These are phyloP conservation scores for Nelumbo lutea DNA, from an alignment of 164 flowering plant genomes.

Conservation along the genomic window DNA sequence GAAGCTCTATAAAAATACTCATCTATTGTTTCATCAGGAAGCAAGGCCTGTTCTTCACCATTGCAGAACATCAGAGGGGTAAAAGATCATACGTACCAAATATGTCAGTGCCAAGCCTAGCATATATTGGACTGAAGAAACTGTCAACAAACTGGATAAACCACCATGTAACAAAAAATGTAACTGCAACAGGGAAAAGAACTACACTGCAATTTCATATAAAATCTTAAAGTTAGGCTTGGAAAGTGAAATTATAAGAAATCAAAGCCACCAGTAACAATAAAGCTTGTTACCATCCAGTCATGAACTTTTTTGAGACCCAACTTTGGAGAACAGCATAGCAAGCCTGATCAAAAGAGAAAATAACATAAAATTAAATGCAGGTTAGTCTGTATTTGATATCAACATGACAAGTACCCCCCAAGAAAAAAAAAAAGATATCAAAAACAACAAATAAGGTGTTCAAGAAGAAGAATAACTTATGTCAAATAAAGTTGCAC, in stretches of 20 bases:
- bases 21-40: no score
- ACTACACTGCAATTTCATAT: constrained; percentile 46
- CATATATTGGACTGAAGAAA: constrained; percentile 87
- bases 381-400: neutral
- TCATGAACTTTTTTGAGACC: constrained; percentile 89
- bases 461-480: no score
- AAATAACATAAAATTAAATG: neutral
- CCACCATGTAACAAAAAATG: constrained; percentile 64
- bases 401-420: neutral
- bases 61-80: neutral
- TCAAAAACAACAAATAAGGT: neutral
- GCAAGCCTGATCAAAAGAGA: constrained; percentile 58
- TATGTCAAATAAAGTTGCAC: no score
- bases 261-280: no score
- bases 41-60: neutral
- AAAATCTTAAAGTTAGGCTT: neutral
- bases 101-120: constrained; percentile 61
- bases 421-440: neutral
- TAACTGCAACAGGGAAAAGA: constrained; percentile 76
- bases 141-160: constrained; percentile 80
- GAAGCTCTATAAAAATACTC: no score
- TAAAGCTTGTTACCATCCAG: constrained; percentile 67
- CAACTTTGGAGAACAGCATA: constrained; percentile 76
- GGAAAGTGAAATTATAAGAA: no score
- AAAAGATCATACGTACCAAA: constrained; percentile 42